phyloP scores from a whole-genome alignment of 1,284 basidiomycete species.

The Ceratobasidium sp. region DNA sequence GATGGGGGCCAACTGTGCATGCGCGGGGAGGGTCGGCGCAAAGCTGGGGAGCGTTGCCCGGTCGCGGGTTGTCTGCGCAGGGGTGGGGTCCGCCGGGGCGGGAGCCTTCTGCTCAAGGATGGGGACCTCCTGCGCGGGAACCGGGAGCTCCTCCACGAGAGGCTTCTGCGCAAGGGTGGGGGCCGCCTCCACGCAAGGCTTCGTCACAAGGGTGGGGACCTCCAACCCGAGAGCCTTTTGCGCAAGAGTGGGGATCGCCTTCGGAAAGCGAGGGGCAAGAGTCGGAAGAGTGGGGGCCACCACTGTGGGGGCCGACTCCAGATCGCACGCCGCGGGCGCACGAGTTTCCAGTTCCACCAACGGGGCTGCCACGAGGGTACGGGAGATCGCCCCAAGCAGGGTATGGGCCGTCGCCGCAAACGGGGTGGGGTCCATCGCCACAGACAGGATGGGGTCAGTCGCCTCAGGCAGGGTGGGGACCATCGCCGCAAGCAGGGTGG shows the following conservation, averaged over 20 bases:
- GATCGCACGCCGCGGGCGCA: background rate
- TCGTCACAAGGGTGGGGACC: background rate
- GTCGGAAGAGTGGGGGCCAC: background rate
- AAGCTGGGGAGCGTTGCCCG: background rate
- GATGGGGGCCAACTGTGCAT: background rate
- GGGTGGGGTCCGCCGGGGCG: background rate
- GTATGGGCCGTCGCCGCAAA: constrained; percentile 6
- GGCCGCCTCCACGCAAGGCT: constrained; percentile 2
- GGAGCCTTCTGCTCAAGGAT: background rate
- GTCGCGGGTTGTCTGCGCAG: background rate
- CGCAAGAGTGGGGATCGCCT: background rate
- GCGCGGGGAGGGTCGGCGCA: background rate
- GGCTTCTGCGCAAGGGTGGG: background rate
- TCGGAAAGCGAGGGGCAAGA: background rate
- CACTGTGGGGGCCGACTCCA: background rate
- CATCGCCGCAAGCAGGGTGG: background rate
- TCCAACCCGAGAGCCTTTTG: background rate
- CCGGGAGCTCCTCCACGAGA: background rate
- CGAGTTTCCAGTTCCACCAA: background rate
- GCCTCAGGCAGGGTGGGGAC: background rate
- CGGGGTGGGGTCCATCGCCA: background rate
- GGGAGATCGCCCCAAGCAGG: background rate
- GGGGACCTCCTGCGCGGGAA: background rate
- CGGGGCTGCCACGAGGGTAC: background rate
- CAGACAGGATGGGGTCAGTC: background rate